phyloP scores from a whole-genome alignment of 1,139 yeast genomes.

The Kodamaea suecica region DNA sequence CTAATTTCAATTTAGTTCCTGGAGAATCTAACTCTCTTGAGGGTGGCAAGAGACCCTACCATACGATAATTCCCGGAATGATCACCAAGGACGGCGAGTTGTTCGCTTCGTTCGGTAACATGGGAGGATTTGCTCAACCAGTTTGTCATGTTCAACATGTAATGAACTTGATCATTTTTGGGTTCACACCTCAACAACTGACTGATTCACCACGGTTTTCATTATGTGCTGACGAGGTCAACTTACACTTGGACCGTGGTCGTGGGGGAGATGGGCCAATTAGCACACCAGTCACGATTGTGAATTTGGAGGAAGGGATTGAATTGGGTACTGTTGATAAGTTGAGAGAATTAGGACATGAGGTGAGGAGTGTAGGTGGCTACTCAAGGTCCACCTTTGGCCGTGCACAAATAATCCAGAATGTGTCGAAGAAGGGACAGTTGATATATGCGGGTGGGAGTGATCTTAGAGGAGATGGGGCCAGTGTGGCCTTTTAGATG shows the following conservation, averaged over 20 bases:
- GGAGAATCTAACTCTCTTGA: constrained; percentile 60
- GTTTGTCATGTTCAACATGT: constrained; percentile 82
- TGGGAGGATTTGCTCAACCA: constrained; percentile 90
- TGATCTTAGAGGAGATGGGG: constrained; percentile 80
- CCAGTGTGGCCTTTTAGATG: constrained; percentile 51
- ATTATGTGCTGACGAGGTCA: constrained; percentile 49
- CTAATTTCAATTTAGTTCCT: constrained; percentile 63
- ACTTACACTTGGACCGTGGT: constrained; percentile 48
- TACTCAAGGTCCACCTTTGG: constrained; percentile 52
- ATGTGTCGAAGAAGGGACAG: constrained; percentile 34
- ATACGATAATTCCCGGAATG: constrained; percentile 83
- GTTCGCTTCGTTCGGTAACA: constrained; percentile 74
- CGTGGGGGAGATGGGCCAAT: constrained; percentile 69
- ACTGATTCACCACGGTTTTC: constrained; percentile 75
- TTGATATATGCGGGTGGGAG: constrained; percentile 68
- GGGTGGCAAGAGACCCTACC: constrained; percentile 75
- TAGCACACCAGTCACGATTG: constrained; percentile 54
- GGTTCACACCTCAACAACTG: constrained; percentile 69
- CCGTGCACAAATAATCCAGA: constrained; percentile 71
- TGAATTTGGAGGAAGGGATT: constrained; percentile 68
- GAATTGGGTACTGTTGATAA: constrained; percentile 36
- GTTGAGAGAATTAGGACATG: constrained; percentile 57
- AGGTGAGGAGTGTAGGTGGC: constrained; percentile 45
- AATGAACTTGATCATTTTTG: constrained; percentile 60
- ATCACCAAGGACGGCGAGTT: constrained; percentile 49